Evolutionary conservation across 495 filamentous ascomycete species (phyloP).

Genomic region (Annulohypoxylon moriforme): DNA sequence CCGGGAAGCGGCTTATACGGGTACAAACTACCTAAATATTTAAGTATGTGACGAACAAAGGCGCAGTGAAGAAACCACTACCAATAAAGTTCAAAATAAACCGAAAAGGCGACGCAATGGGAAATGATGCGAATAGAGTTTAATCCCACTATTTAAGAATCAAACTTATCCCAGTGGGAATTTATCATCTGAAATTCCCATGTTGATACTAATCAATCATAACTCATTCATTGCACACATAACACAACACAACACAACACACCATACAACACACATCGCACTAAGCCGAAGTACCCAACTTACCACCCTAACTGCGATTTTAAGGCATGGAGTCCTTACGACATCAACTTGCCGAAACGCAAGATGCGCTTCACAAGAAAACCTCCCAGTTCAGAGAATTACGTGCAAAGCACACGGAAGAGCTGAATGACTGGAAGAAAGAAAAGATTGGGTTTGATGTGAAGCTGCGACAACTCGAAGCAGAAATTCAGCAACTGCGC

Average conservation of each 20-base stretch:
- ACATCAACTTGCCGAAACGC: slow-evolving; percentile 44
- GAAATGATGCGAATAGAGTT: slow-evolving; percentile 2
- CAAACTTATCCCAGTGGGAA: not conserved
- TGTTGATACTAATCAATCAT: not conserved
- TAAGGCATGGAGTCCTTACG: slow-evolving; percentile 44
- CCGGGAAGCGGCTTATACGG: not conserved
- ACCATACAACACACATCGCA: not conserved
- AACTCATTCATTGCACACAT: not conserved
- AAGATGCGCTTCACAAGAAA: slow-evolving; percentile 40
- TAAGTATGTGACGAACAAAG: not conserved
- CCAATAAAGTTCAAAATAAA: not conserved
- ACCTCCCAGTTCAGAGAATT: slow-evolving; percentile 36
- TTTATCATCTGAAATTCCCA: not conserved
- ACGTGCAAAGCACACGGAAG: slow-evolving; percentile 16
- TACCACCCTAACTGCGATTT: slow-evolving; percentile 1
- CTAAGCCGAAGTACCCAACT: not conserved
- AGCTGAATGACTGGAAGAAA: slow-evolving; percentile 24
- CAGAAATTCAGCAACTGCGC: slow-evolving; percentile 27
- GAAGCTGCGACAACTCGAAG: slow-evolving; percentile 34
- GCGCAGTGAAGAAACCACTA: not conserved
- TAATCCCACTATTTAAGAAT: not conserved
- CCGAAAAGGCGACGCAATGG: not conserved
- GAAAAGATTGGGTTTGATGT: slow-evolving; percentile 35
- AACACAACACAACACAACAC: not conserved
- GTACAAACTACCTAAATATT: not conserved